Conservation (phyloP, 805 yeast genomes). For the Wickerhamomyces bovis region DNA sequence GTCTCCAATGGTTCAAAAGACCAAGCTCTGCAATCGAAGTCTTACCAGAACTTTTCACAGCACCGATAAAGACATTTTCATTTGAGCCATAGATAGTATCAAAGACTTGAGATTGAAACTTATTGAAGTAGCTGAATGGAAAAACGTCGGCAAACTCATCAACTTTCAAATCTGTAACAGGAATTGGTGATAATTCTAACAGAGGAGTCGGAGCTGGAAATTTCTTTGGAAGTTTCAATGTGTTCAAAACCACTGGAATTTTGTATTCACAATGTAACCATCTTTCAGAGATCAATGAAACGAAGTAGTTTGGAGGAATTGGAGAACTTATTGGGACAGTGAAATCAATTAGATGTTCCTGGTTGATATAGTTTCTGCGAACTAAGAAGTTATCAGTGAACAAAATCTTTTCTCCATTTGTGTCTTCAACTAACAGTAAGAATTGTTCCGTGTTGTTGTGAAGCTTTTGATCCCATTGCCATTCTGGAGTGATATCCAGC, state of each 20-base stretch:
- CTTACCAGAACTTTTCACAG: constrained; percentile 74
- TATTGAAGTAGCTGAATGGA: constrained; percentile 53
- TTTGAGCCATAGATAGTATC: constrained; percentile 50
- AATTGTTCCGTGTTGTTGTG: constrained; percentile 69
- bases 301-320: constrained; percentile 67
- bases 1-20: constrained; percentile 64
- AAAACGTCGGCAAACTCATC: constrained; percentile 42
- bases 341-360: constrained; percentile 56
- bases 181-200: constrained; percentile 43
- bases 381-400: constrained; percentile 50
- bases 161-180: constrained; percentile 41
- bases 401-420: constrained; percentile 74
- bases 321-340: constrained; percentile 51
- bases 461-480: constrained; percentile 66
- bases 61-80: constrained; percentile 60
- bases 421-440: constrained; percentile 69
- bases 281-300: constrained; percentile 66
- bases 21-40: constrained; percentile 69
- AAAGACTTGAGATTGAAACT: constrained; percentile 68
- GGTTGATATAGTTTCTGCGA: constrained; percentile 39
- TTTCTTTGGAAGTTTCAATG: constrained; percentile 52
- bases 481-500: constrained; percentile 60
- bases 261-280: constrained; percentile 78
- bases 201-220: constrained; percentile 59
- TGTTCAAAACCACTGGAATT: constrained; percentile 50